Percentiles rank a stretch among this genome's conserved stretches.
Conservation (phyloP, 441 rosid genomes). For the Croton setiger region DNA sequence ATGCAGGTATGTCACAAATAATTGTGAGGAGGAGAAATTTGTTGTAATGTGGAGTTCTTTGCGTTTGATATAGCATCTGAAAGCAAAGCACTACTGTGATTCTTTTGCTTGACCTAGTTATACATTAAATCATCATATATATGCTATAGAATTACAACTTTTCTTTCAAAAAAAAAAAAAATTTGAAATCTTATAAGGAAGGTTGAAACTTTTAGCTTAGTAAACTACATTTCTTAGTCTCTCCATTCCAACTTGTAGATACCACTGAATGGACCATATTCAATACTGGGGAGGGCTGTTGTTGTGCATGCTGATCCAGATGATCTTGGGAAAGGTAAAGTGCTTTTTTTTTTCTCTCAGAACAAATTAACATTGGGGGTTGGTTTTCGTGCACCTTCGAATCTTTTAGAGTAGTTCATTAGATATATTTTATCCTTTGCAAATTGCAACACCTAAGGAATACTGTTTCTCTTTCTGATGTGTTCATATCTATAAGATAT, state of each 20-base stretch:
- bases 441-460: neutral
- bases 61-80: neutral
- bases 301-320: constrained; percentile 93
- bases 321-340: constrained; percentile 86
- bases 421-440: neutral
- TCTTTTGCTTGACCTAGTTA: neutral
- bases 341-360: neutral
- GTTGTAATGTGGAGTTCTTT: neutral
- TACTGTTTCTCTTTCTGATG: neutral
- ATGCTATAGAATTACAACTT: neutral
- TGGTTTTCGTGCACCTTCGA: neutral
- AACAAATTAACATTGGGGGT: neutral
- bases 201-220: neutral
- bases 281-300: constrained; percentile 88
- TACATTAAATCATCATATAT: neutral
- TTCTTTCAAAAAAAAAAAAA: neutral
- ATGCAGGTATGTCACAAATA: constrained; percentile 37
- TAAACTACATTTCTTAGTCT: constrained; percentile 5
- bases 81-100: neutral
- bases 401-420: neutral
- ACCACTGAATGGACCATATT: constrained; percentile 71
- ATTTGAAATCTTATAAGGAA: neutral
- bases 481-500: neutral
- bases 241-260: constrained; percentile 41
- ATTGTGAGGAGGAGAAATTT: neutral